A percentile compares a stretch with the other conserved stretches of the same genome.
These are phyloP conservation scores for Cicer arietinum DNA, from an alignment of 306 rosid species.

Conservation along the genomic window DNA sequence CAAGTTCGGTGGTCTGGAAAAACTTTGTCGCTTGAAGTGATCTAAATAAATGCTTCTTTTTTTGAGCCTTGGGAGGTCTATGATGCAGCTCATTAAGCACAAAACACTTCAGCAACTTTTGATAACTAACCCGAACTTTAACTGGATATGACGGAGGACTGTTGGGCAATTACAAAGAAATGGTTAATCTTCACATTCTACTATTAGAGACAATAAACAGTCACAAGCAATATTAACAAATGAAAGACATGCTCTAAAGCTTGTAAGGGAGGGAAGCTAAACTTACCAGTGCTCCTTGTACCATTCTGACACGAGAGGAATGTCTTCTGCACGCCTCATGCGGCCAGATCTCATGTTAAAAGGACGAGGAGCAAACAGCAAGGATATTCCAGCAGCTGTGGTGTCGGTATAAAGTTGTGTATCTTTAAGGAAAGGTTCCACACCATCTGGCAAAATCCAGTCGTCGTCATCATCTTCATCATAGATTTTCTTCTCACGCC, in stretches of 20 bases:
- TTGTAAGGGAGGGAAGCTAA: neutral
- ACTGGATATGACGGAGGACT: conserved; percentile 99
- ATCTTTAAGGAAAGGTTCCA: conserved; percentile 84
- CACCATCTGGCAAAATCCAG: conserved; percentile 84
- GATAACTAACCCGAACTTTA: conserved; percentile 98
- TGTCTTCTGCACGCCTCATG: conserved; percentile 91
- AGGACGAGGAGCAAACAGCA: conserved; percentile 97
- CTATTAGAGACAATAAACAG: neutral
- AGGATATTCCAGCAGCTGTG: conserved; percentile 94
- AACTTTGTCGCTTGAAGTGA: conserved; percentile 98
- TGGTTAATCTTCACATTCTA: neutral
- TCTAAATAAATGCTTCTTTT: conserved; percentile 91
- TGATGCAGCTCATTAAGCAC: conserved; percentile 98
- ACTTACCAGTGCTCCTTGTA: conserved; percentile 96
- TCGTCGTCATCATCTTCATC: conserved; percentile 93
- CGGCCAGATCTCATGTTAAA: conserved; percentile 99
- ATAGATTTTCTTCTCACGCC: conserved; percentile 77
- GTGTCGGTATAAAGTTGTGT: conserved; percentile 95
- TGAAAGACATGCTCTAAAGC: neutral
- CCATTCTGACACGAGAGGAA: conserved; percentile 99
- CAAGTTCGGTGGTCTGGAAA: conserved; percentile 98
- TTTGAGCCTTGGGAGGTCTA: conserved; percentile 98
- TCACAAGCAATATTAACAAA: neutral
- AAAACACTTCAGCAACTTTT: conserved; percentile 90
- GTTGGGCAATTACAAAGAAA: conserved; percentile 42